Conservation (phyloP, 2,329 filamentous ascomycete genomes). For the Trichoderma gracile region DNA sequence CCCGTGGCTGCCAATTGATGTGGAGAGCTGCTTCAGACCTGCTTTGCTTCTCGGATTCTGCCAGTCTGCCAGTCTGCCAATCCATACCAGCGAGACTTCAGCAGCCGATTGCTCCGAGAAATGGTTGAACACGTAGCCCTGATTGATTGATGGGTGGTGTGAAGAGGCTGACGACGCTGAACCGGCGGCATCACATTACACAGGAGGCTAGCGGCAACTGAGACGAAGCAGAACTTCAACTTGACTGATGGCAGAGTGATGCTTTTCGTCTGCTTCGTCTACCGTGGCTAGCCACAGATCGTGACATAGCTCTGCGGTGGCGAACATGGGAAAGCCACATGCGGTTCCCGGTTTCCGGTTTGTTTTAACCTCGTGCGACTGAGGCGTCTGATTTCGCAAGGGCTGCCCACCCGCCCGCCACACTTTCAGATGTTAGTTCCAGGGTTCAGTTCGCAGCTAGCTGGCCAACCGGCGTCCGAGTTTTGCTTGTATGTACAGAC, state of each 20-base stretch:
- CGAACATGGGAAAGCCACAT: conserved; percentile 18
- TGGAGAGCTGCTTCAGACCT: background rate
- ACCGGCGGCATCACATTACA: conserved; percentile 6
- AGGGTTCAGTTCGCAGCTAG: conserved; percentile 17
- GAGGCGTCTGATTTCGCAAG: conserved; percentile 14
- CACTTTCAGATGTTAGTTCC: conserved; percentile 20
- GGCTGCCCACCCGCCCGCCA: conserved; percentile 15
- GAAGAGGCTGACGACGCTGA: conserved; percentile 23
- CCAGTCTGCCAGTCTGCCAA: too few species aligned
- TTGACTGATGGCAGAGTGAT: conserved; percentile 10
- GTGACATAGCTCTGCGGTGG: conserved; percentile 18
- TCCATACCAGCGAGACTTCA: background rate
- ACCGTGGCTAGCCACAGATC: conserved; percentile 17
- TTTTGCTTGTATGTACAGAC: background rate
- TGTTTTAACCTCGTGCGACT: conserved; percentile 21
- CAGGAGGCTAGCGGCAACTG: conserved; percentile 14
- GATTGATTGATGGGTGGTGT: conserved; percentile 6
- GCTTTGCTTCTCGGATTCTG: background rate
- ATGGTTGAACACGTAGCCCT: conserved; percentile 14
- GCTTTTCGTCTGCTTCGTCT: conserved; percentile 3
- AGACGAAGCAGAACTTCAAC: conserved; percentile 1
- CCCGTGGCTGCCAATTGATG: conserved; percentile 12
- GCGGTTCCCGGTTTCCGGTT: conserved; percentile 21
- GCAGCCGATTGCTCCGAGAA: background rate
- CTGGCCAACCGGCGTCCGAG: conserved; percentile 5